Percentiles rank a stretch among this genome's conserved stretches.
These are phyloP conservation scores for Uronychia binucleata DNA, from an alignment of 73 alveolate species.

Conservation along the genomic window DNA sequence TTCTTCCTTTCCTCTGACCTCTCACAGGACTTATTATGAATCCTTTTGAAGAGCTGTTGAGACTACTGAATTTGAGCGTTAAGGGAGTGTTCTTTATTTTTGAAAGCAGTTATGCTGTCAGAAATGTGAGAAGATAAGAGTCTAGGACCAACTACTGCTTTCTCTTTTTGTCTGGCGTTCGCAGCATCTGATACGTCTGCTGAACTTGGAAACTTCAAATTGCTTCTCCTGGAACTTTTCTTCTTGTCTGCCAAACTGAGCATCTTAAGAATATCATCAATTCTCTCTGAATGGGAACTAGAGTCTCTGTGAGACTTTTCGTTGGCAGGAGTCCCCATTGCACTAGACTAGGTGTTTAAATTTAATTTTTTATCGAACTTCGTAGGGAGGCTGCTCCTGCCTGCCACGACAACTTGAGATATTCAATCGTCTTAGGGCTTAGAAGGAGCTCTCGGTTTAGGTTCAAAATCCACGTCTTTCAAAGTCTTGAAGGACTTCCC, in stretches of 20 bases:
- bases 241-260: not conserved
- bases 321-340: not conserved
- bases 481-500: too few relatives aligned
- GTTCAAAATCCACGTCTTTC: too few relatives aligned
- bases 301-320: too few relatives aligned
- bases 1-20: too few relatives aligned
- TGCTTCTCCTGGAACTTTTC: not conserved
- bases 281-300: not conserved
- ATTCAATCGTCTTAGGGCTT: not conserved
- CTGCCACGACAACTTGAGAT: not conserved
- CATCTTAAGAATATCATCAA: not conserved
- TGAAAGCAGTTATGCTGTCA: not conserved
- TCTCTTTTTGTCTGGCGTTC: not conserved
- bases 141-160: not conserved
- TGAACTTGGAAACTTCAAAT: not conserved
- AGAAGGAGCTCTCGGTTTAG: not conserved
- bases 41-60: not conserved
- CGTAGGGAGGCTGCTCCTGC: not conserved
- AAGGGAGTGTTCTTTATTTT: not conserved
- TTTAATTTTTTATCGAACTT: not conserved
- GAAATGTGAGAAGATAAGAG: not conserved
- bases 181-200: not conserved
- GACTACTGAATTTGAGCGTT: not conserved
- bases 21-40: not conserved
- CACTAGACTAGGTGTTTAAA: not conserved